A percentile compares a stretch with the other conserved stretches of the same genome.
Evolutionary conservation across 1,284 basidiomycete genomes (phyloP).

Genomic region (Ustilago cynodontis): DNA sequence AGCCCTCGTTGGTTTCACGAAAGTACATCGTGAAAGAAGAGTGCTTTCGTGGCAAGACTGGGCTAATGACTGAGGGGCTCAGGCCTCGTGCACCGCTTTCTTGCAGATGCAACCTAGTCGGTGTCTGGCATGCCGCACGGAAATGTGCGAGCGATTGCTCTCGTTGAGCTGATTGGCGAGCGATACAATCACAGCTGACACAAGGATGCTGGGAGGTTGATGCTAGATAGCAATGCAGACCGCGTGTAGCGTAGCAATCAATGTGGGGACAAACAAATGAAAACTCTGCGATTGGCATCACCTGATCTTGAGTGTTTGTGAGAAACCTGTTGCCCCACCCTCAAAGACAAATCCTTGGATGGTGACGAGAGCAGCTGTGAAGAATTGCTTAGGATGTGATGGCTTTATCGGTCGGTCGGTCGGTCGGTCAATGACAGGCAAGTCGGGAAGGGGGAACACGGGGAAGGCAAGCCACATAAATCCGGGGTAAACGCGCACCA

Average conservation of each 20-base stretch:
- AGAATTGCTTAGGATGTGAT: neutral
- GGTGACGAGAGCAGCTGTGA: too few relatives aligned
- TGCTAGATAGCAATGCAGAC: neutral
- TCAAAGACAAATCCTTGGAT: neutral
- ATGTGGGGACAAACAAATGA: conserved; percentile 16
- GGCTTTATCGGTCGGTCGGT: conserved; percentile 17
- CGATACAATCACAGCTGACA: neutral
- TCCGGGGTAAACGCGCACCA: neutral
- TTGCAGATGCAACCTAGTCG: neutral
- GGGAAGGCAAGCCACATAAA: conserved; percentile 11
- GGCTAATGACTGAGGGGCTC: neutral
- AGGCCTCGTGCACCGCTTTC: neutral
- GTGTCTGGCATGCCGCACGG: neutral
- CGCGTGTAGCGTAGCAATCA: neutral
- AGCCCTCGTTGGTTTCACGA: too few relatives aligned
- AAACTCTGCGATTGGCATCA: conserved; percentile 7
- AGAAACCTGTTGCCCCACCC: neutral
- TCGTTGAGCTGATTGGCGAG: neutral
- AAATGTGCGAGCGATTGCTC: too few relatives aligned
- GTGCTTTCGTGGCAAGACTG: too few relatives aligned
- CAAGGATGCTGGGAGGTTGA: neutral
- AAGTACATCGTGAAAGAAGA: too few relatives aligned
- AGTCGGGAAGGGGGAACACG: conserved; percentile 1
- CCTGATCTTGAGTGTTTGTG: neutral
- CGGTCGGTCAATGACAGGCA: conserved; percentile 1